phyloP scores from a whole-genome alignment of 495 filamentous ascomycete genomes.

The Penicillium samsonianum region DNA sequence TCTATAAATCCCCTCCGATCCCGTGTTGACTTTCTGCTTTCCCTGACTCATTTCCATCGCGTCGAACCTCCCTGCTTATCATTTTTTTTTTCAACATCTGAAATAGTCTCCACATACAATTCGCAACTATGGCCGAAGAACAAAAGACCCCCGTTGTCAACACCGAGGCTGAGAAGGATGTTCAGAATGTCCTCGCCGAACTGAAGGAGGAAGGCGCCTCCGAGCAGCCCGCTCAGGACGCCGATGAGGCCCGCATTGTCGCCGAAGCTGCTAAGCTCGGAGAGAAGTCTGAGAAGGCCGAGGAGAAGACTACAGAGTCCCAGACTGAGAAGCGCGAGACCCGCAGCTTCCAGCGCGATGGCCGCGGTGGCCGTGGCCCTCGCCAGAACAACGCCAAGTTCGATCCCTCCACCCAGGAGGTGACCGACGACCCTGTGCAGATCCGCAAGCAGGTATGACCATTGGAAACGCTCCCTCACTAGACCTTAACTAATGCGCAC shows the following conservation, averaged over 20 bases:
- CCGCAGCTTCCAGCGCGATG: constrained; percentile 17
- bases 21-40: neutral
- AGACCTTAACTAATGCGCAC: constrained; percentile 10
- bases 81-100: neutral
- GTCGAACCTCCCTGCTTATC: constrained; percentile 8
- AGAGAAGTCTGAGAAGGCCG: constrained; percentile 43
- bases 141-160: constrained; percentile 41
- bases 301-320: constrained; percentile 31
- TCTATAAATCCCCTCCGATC: too few species aligned
- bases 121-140: constrained; percentile 44
- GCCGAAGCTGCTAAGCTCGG: constrained; percentile 48
- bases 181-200: constrained; percentile 49
- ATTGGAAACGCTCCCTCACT: neutral
- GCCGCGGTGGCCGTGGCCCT: constrained; percentile 23
- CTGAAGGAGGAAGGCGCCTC: constrained; percentile 41
- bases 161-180: constrained; percentile 47
- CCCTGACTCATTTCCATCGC: neutral
- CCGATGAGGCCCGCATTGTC: constrained; percentile 49
- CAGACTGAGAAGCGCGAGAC: constrained; percentile 26
- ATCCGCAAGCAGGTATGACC: constrained; percentile 73
- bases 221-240: constrained; percentile 35
- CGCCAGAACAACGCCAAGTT: constrained; percentile 58
- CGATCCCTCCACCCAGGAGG: constrained; percentile 60
- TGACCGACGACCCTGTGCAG: constrained; percentile 69
- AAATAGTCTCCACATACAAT: constrained; percentile 7